A percentile compares a stretch with the other conserved stretches of the same genome.
Conservation (phyloP, 495 filamentous ascomycete genomes). For the Tuber melanosporum region DNA sequence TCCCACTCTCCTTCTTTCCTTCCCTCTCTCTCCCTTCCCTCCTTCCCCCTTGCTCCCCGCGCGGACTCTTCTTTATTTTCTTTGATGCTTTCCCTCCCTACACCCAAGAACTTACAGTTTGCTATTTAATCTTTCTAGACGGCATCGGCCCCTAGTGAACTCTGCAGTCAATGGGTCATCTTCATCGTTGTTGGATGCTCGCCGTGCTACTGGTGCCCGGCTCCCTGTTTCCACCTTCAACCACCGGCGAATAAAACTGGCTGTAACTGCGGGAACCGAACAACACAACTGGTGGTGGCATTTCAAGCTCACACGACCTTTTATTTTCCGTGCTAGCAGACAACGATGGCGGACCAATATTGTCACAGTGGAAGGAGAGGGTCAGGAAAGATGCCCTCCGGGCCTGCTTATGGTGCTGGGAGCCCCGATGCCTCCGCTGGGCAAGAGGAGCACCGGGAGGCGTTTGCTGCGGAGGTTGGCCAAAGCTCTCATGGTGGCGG, state of each 20-base stretch:
- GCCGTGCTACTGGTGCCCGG: neutral
- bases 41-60: neutral
- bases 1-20: neutral
- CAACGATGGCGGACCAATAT: neutral
- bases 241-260: slow-evolving; percentile 1
- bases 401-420: neutral
- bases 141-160: neutral
- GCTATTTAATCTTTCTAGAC: slow-evolving; percentile 5
- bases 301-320: neutral
- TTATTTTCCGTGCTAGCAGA: neutral
- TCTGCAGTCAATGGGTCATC: slow-evolving; percentile 2
- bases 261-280: neutral
- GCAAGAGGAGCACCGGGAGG: neutral
- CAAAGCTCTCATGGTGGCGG: neutral
- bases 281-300: neutral
- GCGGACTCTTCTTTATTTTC: neutral
- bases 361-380: neutral
- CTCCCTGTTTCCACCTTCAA: neutral
- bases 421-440: neutral
- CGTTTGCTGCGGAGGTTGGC: neutral
- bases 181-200: neutral
- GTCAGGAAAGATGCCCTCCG: neutral
- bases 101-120: neutral
- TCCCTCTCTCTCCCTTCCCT: neutral
- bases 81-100: neutral